phyloP scores from a whole-genome alignment of 2,329 filamentous ascomycete genomes.

The Didymella lethalis region DNA sequence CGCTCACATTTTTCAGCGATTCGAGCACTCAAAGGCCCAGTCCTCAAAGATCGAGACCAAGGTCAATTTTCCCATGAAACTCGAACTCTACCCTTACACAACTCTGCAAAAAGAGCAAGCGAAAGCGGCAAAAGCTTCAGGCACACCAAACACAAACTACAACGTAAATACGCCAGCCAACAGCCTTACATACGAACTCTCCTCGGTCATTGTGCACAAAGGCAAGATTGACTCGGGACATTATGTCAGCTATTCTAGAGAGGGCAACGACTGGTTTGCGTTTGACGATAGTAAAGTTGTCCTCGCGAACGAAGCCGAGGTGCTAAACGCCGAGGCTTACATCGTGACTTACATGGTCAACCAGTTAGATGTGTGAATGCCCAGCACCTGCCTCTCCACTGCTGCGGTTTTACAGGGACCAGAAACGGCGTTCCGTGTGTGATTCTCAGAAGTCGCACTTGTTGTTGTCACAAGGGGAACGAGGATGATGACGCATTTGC shows the following conservation, averaged over 20 bases:
- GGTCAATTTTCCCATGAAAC: conserved; percentile 82
- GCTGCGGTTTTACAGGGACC: neutral
- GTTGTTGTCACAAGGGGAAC: neutral
- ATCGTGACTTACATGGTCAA: conserved; percentile 77
- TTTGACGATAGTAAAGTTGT: conserved; percentile 97
- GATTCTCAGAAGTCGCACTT: neutral
- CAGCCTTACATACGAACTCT: conserved; percentile 81
- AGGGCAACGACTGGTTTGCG: conserved; percentile 88
- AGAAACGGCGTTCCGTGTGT: neutral
- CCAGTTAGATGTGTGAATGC: conserved; percentile 38
- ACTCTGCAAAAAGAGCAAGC: conserved; percentile 60
- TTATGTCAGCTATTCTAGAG: conserved; percentile 87
- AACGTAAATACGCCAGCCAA: conserved; percentile 50
- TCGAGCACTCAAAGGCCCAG: conserved; percentile 77
- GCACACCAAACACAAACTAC: conserved; percentile 45
- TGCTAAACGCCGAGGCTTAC: conserved; percentile 86
- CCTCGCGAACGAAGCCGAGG: conserved; percentile 81
- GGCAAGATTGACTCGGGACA: conserved; percentile 93
- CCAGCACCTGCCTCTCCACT: neutral
- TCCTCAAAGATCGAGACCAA: conserved; percentile 88
- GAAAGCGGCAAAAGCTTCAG: conserved; percentile 46
- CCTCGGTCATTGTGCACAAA: conserved; percentile 90
- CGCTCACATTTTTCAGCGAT: conserved; percentile 59
- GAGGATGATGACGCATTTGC: neutral
- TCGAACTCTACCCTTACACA: conserved; percentile 92